phyloP scores from a whole-genome alignment of 2,329 filamentous ascomycete species.

The Drechslera avenae region DNA sequence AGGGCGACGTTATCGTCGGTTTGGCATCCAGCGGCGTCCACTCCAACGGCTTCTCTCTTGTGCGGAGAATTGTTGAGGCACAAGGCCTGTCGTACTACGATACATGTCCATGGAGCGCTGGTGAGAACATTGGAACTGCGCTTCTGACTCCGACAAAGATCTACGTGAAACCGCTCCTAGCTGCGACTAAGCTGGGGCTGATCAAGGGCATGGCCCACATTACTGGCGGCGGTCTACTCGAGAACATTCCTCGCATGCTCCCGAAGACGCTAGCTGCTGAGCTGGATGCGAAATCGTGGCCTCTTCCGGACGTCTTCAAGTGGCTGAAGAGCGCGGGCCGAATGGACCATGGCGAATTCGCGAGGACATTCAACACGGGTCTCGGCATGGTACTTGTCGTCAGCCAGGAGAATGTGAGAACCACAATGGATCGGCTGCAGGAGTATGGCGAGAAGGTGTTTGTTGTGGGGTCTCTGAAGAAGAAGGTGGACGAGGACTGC shows the following conservation, averaged over 20 bases:
- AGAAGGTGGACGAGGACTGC: constrained; percentile 61
- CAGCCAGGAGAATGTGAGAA: constrained; percentile 64
- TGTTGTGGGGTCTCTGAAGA: constrained; percentile 72
- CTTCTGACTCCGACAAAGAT: constrained; percentile 90
- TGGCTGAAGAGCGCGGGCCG: constrained; percentile 82
- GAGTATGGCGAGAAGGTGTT: constrained; percentile 77
- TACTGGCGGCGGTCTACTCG: constrained; percentile 88
- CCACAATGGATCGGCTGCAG: constrained; percentile 65
- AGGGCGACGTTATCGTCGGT: constrained; percentile 84
- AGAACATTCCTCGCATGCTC: constrained; percentile 95
- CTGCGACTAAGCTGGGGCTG: constrained; percentile 63
- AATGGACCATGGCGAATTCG: constrained; percentile 79
- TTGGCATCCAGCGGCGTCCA: constrained; percentile 86
- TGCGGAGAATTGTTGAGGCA: constrained; percentile 82
- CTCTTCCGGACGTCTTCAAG: constrained; percentile 76
- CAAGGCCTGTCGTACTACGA: constrained; percentile 74
- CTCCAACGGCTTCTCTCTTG: constrained; percentile 97
- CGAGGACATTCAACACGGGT: constrained; percentile 91
- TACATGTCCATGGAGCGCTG: constrained; percentile 74
- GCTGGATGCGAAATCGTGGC: constrained; percentile 78
- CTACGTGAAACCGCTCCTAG: constrained; percentile 83
- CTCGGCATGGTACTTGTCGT: constrained; percentile 94
- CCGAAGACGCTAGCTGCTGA: constrained; percentile 77
- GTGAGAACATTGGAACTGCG: constrained; percentile 69
- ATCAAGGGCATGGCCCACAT: constrained; percentile 97